Conservation (phyloP, 495 filamentous ascomycete genomes). For the Chaetomium fimeti region DNA sequence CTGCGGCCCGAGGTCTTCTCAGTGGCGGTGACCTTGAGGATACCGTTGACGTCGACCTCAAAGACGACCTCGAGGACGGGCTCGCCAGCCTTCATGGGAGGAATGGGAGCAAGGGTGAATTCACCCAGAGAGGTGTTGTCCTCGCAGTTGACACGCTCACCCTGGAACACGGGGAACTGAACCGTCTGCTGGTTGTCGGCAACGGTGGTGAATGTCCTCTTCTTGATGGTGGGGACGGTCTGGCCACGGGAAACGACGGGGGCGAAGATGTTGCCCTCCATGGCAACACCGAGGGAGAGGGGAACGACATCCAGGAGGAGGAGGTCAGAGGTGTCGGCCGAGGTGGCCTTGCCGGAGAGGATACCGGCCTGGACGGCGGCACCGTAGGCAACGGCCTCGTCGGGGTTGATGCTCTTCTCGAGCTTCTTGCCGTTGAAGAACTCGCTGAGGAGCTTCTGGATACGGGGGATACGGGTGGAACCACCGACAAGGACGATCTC, state of each 20-base stretch:
- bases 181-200: constrained; percentile 95
- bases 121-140: constrained; percentile 99
- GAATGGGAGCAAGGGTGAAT: constrained; percentile 96
- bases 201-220: constrained; percentile 95
- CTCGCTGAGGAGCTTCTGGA: constrained; percentile 97
- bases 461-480: constrained; percentile 97
- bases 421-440: constrained; percentile 99
- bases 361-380: constrained; percentile 98
- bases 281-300: constrained; percentile 97
- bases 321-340: constrained; percentile 92
- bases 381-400: constrained; percentile 98
- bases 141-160: constrained; percentile 98
- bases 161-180: constrained; percentile 97
- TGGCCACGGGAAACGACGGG: constrained; percentile 89
- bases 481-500: constrained; percentile 99
- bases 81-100: constrained; percentile 97
- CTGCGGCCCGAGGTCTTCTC: constrained; percentile 98
- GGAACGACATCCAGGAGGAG: constrained; percentile 95
- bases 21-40: constrained; percentile 98
- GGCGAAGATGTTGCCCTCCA: constrained; percentile 99
- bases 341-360: constrained; percentile 93
- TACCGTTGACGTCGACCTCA: constrained; percentile 99
- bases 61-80: constrained; percentile 97
- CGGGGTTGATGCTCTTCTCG: constrained; percentile 99
- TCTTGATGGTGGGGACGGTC: constrained; percentile 92